Evolutionary conservation across 2,329 filamentous ascomycete genomes (phyloP).

Genomic region (Dryadomyces quercivorus): DNA sequence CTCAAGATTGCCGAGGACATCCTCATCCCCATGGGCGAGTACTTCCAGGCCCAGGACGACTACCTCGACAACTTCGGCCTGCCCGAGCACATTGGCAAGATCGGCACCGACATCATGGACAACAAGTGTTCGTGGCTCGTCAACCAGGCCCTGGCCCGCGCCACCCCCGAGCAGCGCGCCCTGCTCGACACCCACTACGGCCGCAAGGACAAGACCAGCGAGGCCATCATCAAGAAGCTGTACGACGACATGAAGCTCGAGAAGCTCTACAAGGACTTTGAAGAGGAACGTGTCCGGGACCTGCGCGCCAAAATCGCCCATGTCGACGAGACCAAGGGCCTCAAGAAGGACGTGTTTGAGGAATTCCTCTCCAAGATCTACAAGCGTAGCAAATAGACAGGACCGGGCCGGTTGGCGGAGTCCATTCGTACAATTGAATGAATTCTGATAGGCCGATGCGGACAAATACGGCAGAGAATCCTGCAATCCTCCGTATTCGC

Average conservation of each 20-base stretch:
- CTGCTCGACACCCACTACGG: constrained; percentile 90
- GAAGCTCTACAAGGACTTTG: constrained; percentile 74
- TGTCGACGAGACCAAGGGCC: constrained; percentile 73
- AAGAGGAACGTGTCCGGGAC: constrained; percentile 75
- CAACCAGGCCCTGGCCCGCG: constrained; percentile 79
- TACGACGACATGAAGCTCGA: constrained; percentile 79
- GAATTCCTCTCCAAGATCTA: constrained; percentile 93
- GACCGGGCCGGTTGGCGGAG: too few species aligned
- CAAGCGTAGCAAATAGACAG: constrained; percentile 78
- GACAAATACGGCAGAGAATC: too few species aligned
- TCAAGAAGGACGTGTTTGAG: constrained; percentile 86
- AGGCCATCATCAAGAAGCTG: constrained; percentile 77
- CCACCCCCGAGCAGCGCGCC: constrained; percentile 73
- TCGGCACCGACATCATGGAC: constrained; percentile 96
- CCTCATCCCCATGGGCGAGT: constrained; percentile 92
- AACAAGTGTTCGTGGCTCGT: constrained; percentile 99
- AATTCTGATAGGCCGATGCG: too few species aligned
- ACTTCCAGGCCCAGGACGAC: constrained; percentile 98
- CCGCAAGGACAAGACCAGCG: constrained; percentile 71
- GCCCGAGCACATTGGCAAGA: constrained; percentile 90
- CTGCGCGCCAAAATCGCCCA: constrained; percentile 62
- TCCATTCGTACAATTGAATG: too few species aligned
- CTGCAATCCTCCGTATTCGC: too few species aligned
- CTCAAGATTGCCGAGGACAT: constrained; percentile 83
- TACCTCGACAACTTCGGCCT: constrained; percentile 97